Evolutionary conservation across 2,329 filamentous ascomycete genomes (phyloP).

Genomic region (Akanthomyces lecanii): DNA sequence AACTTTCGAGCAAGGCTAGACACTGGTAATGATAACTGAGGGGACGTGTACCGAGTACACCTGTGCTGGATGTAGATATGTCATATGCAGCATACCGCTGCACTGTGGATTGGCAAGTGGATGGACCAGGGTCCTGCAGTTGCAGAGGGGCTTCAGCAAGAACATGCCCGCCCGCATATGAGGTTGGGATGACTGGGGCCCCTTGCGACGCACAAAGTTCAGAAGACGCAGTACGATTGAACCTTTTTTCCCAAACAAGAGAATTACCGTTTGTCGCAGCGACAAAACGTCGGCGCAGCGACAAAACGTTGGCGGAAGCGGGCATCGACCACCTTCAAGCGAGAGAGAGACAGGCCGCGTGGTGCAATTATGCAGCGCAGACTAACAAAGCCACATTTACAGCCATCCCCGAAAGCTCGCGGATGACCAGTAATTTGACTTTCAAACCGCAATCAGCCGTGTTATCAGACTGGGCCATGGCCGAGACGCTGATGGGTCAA

Average conservation of each 20-base stretch:
- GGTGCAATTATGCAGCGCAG: background rate
- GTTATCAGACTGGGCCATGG: background rate
- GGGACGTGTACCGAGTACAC: background rate
- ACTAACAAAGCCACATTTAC: background rate
- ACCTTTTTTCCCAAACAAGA: background rate
- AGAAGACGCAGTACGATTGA: background rate
- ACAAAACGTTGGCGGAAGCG: background rate
- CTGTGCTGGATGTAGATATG: too few species aligned
- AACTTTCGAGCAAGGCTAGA: too few species aligned
- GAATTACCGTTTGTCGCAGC: background rate
- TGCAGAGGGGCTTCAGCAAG: background rate
- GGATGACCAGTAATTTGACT: too few species aligned
- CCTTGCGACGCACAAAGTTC: background rate
- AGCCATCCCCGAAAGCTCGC: background rate
- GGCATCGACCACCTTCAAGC: background rate
- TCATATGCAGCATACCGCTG: background rate
- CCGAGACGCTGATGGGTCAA: background rate
- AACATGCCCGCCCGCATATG: background rate
- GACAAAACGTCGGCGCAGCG: background rate
- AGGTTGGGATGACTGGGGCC: constrained; percentile 4
- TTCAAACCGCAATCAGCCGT: background rate
- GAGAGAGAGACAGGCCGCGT: background rate
- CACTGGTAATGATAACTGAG: too few species aligned
- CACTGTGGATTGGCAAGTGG: background rate
- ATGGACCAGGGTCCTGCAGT: background rate